Base-by-base conservation (phyloP, 108 stramenopile genomes). In the Mediolabrus comicus region DNA sequence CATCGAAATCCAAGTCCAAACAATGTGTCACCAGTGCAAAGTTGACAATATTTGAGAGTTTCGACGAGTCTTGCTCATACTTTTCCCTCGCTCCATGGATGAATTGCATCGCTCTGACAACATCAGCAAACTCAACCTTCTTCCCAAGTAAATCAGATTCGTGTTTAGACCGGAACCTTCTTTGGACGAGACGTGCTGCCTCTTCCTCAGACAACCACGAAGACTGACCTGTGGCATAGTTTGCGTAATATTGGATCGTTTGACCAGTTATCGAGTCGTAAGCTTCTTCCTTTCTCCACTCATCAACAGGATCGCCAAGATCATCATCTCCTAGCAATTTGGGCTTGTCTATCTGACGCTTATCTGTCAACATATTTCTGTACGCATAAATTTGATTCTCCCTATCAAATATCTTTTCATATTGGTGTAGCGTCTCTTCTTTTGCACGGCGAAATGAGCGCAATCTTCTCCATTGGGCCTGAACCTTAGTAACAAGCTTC, bases 21-120 rank as follows among this genome's bases (percentile, higher is more conserved):
- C 79, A 81, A 54, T 83, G 82, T 22, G 39, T 22, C 7, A 86
- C 49, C 8, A 86, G 68, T 14, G 83, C 85, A 31, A 60, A 84
- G 73, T 86, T 86, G 29, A 83, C 83, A n/a, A 79, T 74, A 58
- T 77, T 83, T 29, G 76, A 68, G n/a, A 86, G 77, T 30, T 81
- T 80, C 38, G 69, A 55, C 24, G 85, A 83, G 31, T 74, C 66
- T 36, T 78, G 33, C 62, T 77, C 80, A 59, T 86, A 84, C 33
- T 79, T 83, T 3, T 14, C 41, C 54, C 82, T 82, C 2, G 76
- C 72, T 16, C 58, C 80, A 34, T 74, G 62, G 25, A 75, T 77
- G 52, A 82, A 83, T 10, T 70, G 62, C 27, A 84, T 49, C 38
- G 83, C 80, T 53, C 75, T 75, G 2, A 84, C 81, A 17, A 83